Percentiles rank a stretch among this genome's conserved stretches.
phyloP scores from a whole-genome alignment of 768 basidiomycete species.

The Asterophora parasitica region DNA sequence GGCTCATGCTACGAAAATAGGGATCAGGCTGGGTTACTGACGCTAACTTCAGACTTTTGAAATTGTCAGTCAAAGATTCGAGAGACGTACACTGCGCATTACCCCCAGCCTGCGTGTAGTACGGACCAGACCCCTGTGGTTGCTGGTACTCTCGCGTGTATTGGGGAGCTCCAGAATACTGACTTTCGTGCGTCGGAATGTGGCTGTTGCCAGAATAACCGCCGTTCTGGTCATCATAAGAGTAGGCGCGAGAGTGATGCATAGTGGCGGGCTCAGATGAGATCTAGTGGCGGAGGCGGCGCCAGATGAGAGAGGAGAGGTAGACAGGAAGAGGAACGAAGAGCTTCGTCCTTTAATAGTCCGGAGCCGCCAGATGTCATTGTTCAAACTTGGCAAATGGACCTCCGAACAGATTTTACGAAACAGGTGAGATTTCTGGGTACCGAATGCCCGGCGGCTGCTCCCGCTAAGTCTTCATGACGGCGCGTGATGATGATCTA shows the following conservation, averaged over 20 bases:
- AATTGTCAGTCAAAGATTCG: background rate
- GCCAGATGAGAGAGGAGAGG: conserved; percentile 22
- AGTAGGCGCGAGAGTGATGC: conserved; percentile 39
- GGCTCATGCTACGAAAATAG: conserved; percentile 36
- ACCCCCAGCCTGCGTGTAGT: conserved; percentile 27
- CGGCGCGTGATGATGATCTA: conserved; percentile 25
- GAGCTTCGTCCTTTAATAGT: conserved; percentile 39
- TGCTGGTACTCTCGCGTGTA: conserved; percentile 25
- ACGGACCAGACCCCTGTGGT: conserved; percentile 29
- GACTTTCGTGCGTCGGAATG: conserved; percentile 21
- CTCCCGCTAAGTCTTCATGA: conserved; percentile 34
- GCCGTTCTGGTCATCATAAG: conserved; percentile 34
- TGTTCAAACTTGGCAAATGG: conserved; percentile 35
- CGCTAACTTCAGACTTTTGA: background rate
- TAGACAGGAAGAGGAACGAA: conserved; percentile 17
- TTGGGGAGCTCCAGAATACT: conserved; percentile 22
- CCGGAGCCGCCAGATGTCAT: conserved; percentile 39
- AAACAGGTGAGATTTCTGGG: conserved; percentile 31
- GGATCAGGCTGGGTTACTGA: conserved; percentile 16
- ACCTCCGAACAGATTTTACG: conserved; percentile 34
- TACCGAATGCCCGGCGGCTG: conserved; percentile 38
- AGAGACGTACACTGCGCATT: conserved; percentile 13
- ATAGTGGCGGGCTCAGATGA: conserved; percentile 25
- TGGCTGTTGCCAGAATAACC: conserved; percentile 27
- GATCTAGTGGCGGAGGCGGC: conserved; percentile 22